Conservation (phyloP, 1,139 yeast genomes). For the Candida labiduridarum region DNA sequence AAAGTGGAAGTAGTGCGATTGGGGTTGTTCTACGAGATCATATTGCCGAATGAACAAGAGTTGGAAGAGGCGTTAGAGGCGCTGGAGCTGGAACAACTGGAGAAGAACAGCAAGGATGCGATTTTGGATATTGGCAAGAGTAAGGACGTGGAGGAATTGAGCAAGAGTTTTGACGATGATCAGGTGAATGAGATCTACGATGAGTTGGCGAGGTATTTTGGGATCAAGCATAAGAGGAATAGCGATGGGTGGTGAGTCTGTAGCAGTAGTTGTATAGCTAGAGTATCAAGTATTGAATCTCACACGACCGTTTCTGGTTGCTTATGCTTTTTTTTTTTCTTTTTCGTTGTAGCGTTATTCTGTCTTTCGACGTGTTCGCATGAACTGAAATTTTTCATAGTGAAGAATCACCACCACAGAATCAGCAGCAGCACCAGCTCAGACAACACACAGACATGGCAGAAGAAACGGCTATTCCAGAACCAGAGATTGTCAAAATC, state of each 20-base stretch:
- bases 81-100: background rate
- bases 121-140: slow-evolving; percentile 10
- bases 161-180: slow-evolving; percentile 26
- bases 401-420: background rate
- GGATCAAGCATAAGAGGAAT: slow-evolving; percentile 58
- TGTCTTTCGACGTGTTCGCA: slow-evolving; percentile 3
- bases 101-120: slow-evolving; percentile 9
- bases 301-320: background rate
- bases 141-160: slow-evolving; percentile 44
- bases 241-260: slow-evolving; percentile 48
- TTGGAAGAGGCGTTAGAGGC: slow-evolving; percentile 28
- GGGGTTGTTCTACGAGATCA: slow-evolving; percentile 70
- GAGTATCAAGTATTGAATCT: background rate
- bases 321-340: background rate
- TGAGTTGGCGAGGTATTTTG: slow-evolving; percentile 69
- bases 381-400: background rate
- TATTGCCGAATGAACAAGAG: slow-evolving; percentile 54
- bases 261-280: too few species aligned
- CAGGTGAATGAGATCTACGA: slow-evolving; percentile 55
- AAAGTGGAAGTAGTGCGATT: slow-evolving; percentile 52
- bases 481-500: slow-evolving; percentile 37
- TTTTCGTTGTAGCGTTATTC: too few species aligned
- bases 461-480: slow-evolving; percentile 15
- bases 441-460: slow-evolving; percentile 10
- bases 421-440: background rate